Conservation (phyloP, 768 basidiomycete species). For the Stropharia rugosoannulata region DNA sequence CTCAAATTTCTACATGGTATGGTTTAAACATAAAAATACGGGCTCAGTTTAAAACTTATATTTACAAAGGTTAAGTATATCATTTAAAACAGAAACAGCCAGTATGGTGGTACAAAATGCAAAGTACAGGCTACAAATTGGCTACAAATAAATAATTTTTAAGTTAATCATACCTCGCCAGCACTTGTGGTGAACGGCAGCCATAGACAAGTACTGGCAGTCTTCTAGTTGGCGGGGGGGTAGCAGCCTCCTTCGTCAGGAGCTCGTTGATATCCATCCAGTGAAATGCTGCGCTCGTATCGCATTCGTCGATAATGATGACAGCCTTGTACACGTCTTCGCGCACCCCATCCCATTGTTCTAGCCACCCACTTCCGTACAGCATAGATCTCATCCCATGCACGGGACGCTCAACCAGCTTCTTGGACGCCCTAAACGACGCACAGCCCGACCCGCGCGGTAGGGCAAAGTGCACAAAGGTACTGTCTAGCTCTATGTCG, state of each 20-base stretch:
- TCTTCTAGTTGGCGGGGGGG: not conserved
- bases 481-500: not conserved
- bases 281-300: conserved; percentile 9
- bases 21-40: too few species aligned
- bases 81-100: too few species aligned
- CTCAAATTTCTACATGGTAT: too few species aligned
- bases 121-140: not conserved
- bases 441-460: conserved; percentile 14
- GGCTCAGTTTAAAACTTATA: too few species aligned
- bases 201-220: conserved; percentile 1
- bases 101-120: too few species aligned
- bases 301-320: conserved; percentile 34
- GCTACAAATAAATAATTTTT: not conserved
- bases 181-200: not conserved
- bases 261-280: conserved; percentile 4
- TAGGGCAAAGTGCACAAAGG: not conserved
- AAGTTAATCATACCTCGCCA: conserved; percentile 3
- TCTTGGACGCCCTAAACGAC: conserved; percentile 28
- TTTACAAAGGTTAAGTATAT: too few species aligned
- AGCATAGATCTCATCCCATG: conserved; percentile 46
- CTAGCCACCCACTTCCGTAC: conserved; percentile 45
- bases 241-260: not conserved
- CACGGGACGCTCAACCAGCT: conserved; percentile 31
- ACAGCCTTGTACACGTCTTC: conserved; percentile 27
- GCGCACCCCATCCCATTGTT: conserved; percentile 8